These are phyloP conservation scores for Solanum pennellii DNA, from an alignment of 257 asterid species.

Conservation along the genomic window DNA sequence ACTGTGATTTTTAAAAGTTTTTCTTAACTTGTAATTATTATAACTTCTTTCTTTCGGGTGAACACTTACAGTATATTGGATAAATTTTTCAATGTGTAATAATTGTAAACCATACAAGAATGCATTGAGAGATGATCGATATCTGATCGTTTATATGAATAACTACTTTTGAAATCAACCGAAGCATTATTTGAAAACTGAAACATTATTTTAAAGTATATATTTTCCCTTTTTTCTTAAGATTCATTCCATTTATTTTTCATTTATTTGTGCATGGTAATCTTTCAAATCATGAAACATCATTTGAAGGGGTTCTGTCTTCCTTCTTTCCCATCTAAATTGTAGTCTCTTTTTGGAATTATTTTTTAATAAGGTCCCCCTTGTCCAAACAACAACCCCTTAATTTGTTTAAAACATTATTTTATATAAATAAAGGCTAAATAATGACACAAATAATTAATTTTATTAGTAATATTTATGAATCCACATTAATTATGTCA, in stretches of 20 bases:
- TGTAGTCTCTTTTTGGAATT: background rate
- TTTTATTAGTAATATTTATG: background rate
- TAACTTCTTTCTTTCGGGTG: no score
- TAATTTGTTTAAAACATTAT: background rate
- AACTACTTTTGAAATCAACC: background rate
- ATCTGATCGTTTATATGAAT: no score
- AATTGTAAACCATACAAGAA: no score
- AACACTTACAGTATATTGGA: no score
- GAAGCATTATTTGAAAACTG: no score
- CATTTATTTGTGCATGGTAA: background rate
- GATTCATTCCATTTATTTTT: background rate
- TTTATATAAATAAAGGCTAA: background rate
- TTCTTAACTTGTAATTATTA: fast-evolving
- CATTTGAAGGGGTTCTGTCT: background rate
- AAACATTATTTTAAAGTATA: no score
- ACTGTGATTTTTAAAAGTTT: background rate
- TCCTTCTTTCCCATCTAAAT: background rate
- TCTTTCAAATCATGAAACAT: background rate
- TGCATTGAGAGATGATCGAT: no score
- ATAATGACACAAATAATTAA: background rate
- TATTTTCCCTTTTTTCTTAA: fast-evolving
- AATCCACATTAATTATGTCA: background rate
- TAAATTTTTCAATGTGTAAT: no score
- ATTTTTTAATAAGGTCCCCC: background rate
- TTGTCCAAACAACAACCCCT: background rate